phyloP scores from a whole-genome alignment of 2,329 filamentous ascomycete species.

The Fusarium papillatum region DNA sequence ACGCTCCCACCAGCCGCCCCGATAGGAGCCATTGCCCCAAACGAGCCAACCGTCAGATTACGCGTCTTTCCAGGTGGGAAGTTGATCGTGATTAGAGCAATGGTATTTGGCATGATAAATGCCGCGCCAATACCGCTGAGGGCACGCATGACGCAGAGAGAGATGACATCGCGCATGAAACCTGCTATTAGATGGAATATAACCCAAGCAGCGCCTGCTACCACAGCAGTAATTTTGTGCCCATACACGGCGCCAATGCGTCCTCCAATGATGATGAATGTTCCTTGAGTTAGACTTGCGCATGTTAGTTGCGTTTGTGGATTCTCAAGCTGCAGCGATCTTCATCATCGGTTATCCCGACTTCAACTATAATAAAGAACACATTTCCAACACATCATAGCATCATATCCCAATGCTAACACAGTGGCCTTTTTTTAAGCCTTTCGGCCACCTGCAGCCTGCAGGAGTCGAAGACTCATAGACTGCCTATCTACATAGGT shows the following conservation, averaged over 20 bases:
- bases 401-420: too few species aligned
- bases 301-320: not conserved
- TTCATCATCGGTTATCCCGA: too few species aligned
- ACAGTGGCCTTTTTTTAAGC: too few species aligned
- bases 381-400: too few species aligned
- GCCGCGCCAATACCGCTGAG: not conserved
- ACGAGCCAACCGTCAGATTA: not conserved
- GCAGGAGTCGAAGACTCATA: too few species aligned
- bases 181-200: not conserved
- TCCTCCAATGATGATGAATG: not conserved
- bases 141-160: not conserved
- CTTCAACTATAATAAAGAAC: too few species aligned
- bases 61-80: not conserved
- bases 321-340: not conserved
- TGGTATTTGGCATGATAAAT: not conserved
- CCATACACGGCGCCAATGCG: not conserved
- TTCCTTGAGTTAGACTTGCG: not conserved
- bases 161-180: not conserved
- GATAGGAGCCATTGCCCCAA: not conserved
- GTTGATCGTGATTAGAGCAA: not conserved
- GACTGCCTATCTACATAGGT: too few species aligned
- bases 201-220: not conserved
- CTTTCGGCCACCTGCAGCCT: too few species aligned
- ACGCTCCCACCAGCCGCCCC: not conserved
- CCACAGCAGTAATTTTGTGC: not conserved